These are phyloP conservation scores for Inonotus hispidus DNA, from an alignment of 1,284 basidiomycete genomes.

Conservation along the genomic window DNA sequence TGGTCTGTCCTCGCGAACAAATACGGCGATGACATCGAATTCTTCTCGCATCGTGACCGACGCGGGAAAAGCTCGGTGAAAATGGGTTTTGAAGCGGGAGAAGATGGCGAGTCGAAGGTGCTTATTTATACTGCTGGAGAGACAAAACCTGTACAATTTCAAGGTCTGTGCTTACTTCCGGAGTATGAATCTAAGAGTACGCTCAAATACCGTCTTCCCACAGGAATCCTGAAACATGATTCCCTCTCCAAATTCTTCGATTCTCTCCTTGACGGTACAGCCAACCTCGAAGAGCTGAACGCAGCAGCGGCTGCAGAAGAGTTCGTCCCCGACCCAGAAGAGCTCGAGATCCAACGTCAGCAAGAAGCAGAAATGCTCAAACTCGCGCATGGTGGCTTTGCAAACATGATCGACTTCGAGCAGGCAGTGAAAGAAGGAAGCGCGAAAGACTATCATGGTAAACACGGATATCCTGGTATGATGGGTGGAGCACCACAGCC, in stretches of 20 bases:
- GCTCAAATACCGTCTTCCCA: background rate
- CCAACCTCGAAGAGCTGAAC: constrained; percentile 41
- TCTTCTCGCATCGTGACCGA: constrained; percentile 67
- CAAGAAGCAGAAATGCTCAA: constrained; percentile 50
- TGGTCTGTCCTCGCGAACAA: constrained; percentile 84
- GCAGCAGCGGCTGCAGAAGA: constrained; percentile 37
- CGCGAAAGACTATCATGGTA: constrained; percentile 40
- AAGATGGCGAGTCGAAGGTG: constrained; percentile 56
- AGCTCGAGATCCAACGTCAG: constrained; percentile 42
- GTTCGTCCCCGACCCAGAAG: constrained; percentile 36
- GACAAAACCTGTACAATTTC: constrained; percentile 47
- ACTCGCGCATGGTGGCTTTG: constrained; percentile 45
- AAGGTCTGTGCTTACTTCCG: constrained; percentile 40
- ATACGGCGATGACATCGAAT: constrained; percentile 58
- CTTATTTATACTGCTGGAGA: constrained; percentile 59
- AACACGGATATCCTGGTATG: constrained; percentile 39
- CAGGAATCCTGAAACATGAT: constrained; percentile 61
- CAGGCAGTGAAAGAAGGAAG: constrained; percentile 39
- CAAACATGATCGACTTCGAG: constrained; percentile 48
- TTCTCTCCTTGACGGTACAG: constrained; percentile 59
- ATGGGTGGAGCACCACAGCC: constrained; percentile 31
- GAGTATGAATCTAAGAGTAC: background rate
- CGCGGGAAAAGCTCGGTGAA: constrained; percentile 51
- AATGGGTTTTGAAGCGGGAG: constrained; percentile 49
- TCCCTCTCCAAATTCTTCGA: constrained; percentile 64